Conservation (phyloP, 1,284 basidiomycete genomes). For the Sanghuangporus sanghuang region DNA sequence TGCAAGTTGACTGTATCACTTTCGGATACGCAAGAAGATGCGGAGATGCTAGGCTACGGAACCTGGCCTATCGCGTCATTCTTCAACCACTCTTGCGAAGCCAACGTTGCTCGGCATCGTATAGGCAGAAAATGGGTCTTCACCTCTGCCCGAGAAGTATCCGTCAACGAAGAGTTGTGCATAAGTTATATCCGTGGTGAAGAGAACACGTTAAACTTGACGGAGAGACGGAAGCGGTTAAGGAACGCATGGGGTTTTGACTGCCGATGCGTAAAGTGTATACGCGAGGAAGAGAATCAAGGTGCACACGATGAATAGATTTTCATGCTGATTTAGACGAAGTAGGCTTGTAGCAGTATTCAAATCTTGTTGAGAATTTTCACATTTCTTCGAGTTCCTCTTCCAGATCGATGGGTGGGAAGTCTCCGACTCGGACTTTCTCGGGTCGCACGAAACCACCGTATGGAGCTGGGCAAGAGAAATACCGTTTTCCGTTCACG, state of each 20-base stretch:
- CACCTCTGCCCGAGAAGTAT: slow-evolving; percentile 8
- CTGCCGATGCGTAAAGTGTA: slow-evolving; percentile 19
- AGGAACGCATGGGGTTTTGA: slow-evolving; percentile 21
- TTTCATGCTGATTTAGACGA: background rate
- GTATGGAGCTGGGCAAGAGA: slow-evolving; percentile 69
- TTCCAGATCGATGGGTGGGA: slow-evolving; percentile 73
- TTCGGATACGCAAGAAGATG: background rate
- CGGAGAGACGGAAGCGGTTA: slow-evolving; percentile 17
- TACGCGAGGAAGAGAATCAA: background rate
- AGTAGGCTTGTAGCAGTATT: background rate
- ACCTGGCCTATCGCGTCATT: slow-evolving; percentile 22
- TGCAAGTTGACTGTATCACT: background rate
- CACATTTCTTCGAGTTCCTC: slow-evolving; percentile 78
- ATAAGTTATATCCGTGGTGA: slow-evolving; percentile 22
- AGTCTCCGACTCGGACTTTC: slow-evolving; percentile 82
- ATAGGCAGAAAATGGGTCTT: slow-evolving; percentile 20
- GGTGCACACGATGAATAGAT: background rate
- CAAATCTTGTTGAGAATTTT: background rate
- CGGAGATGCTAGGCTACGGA: slow-evolving; percentile 25
- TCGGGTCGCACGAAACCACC: slow-evolving; percentile 89
- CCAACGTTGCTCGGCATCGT: slow-evolving; percentile 16
- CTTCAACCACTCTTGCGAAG: slow-evolving; percentile 24
- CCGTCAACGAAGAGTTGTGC: slow-evolving; percentile 18
- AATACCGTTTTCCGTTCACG: slow-evolving; percentile 83
- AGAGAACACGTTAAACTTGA: slow-evolving; percentile 11